Percentiles rank a stretch among this genome's conserved stretches.
Conservation (phyloP, 352 stramenopile genomes). For the Globisporangium okanoganense region DNA sequence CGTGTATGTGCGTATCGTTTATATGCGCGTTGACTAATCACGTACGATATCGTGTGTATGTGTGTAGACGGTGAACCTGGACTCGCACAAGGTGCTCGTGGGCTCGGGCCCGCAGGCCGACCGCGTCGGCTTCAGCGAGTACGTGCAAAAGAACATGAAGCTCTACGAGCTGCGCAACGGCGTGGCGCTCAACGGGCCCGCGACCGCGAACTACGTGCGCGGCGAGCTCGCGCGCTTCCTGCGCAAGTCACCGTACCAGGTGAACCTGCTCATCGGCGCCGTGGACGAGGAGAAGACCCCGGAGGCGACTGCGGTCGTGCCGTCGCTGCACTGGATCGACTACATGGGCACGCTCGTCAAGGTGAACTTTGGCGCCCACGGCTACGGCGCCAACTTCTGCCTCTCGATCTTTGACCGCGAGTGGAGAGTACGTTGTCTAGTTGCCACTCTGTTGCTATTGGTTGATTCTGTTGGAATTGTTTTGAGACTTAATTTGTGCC, state of each 20-base stretch:
- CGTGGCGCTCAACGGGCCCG: conserved; percentile 74
- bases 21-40: background rate
- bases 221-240: conserved; percentile 76
- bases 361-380: conserved; percentile 85
- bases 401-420: conserved; percentile 86
- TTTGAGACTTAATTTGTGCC: background rate
- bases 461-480: background rate
- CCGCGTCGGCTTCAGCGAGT: conserved; percentile 81
- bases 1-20: background rate
- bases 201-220: conserved; percentile 84
- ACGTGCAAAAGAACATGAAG: conserved; percentile 92
- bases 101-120: conserved; percentile 75
- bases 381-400: conserved; percentile 83
- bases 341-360: conserved; percentile 84
- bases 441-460: background rate
- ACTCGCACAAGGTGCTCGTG: conserved; percentile 82
- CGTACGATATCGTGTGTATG: background rate
- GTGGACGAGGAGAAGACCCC: conserved; percentile 45
- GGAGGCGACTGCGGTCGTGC: conserved; percentile 23
- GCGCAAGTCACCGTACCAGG: conserved; percentile 80
- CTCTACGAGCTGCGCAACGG: conserved; percentile 88
- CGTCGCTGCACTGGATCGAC: conserved; percentile 88
- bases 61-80: conserved; percentile 54
- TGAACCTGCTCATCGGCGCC: conserved; percentile 81
- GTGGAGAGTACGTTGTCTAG: conserved; percentile 51